Base-by-base conservation (phyloP, 2,329 filamentous ascomycete species). In the Bipolaris cookei region DNA sequence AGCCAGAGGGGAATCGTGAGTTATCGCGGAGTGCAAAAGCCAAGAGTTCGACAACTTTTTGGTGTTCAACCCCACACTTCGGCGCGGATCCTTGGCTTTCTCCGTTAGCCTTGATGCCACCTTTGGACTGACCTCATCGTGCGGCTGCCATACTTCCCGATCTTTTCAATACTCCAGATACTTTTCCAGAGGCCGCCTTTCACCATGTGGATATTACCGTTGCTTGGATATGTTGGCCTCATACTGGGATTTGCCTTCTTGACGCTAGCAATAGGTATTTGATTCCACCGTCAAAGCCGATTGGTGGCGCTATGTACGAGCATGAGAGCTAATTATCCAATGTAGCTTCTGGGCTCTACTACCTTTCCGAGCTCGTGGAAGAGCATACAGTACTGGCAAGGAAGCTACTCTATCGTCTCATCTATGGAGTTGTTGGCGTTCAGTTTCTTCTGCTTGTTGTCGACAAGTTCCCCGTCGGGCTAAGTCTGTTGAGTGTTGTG, bases 311-410 rank as follows among this genome's bases (percentile, higher is more conserved):
- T 3, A 25, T n/a, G 34, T 25, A 25, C 21, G 28, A 30, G 3
- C 14, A 18, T n/a, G 10, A 51, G 41, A 38, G 43, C 49, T 54
- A 34, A 41, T 37, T 28, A 20, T 58, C 16, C 43, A 16, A 30
- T 18, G 48, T 70, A 91, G 95, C 95, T 37, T 97, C 92, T n/a
- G 95, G 95, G 35, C 87, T 99, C 23, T 99, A 99, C 81, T 99
- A 99, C 77, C 89, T 99, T 51, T 97, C 94, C 21, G 95, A 99
- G 77, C 88, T 98, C 13, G 95, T 99, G 59, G 95, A 99, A 79
- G 95, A 99, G 77, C 94, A 99, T 75, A 97, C 94, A 3, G 94
- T 98, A 10, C 79, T 96, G 61, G 90, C 93, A 11, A 96, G 96
- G 75, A 91, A 89, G 55, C 81, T 97, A n/a, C 83, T 99, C 50